phyloP scores from a whole-genome alignment of 306 rosid species.

The Lupinus albus region DNA sequence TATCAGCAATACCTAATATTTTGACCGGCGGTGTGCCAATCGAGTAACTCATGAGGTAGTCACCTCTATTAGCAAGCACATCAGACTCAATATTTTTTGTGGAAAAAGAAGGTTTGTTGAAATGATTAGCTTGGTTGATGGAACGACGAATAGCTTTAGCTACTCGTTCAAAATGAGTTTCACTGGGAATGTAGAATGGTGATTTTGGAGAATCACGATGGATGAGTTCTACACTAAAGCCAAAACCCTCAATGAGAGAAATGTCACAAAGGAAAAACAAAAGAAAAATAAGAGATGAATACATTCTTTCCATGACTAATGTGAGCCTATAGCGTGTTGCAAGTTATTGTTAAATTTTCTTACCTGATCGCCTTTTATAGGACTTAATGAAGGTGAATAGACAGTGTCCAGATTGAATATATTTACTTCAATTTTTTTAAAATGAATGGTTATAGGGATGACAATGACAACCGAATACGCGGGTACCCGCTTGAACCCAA shows the following conservation, averaged over 20 bases:
- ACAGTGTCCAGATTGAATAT: no score
- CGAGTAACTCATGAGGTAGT: conserved; percentile 46
- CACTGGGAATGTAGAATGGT: conserved; percentile 44
- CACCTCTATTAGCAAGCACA: conserved; percentile 30
- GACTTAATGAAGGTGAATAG: no score
- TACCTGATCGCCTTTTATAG: no score
- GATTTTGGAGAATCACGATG: conserved; percentile 52
- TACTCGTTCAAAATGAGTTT: conserved; percentile 37
- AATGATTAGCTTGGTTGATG: neutral
- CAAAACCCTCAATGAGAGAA: neutral
- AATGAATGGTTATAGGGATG: no score
- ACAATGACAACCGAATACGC: no score
- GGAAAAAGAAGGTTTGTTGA: neutral
- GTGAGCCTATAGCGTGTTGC: no score
- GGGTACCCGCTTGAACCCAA: no score
- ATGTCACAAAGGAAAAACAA: neutral
- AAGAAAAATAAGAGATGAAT: neutral
- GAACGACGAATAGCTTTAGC: conserved; percentile 47
- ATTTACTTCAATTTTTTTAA: no score
- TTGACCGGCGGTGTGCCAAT: conserved; percentile 54
- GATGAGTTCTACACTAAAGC: conserved; percentile 40
- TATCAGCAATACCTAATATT: conserved; percentile 16
- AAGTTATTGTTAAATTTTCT: no score
- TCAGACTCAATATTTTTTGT: neutral
- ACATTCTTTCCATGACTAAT: no score